phyloP scores from a whole-genome alignment of 352 stramenopile species.

The Phytophthora chlamydospora region DNA sequence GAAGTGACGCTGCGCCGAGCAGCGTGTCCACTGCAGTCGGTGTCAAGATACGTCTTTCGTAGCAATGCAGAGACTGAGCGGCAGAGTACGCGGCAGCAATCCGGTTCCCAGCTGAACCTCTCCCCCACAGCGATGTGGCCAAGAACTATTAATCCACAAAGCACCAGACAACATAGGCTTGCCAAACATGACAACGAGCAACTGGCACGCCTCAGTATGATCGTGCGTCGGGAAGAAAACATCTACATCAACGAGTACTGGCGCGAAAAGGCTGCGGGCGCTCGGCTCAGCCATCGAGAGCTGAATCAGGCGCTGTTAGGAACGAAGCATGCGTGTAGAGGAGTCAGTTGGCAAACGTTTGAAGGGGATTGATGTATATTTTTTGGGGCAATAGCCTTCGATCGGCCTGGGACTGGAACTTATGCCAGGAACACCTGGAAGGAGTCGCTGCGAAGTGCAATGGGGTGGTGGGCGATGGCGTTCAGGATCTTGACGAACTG shows the following conservation, averaged over 20 bases:
- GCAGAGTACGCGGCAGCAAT: conserved; percentile 21
- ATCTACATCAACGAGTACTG: no score
- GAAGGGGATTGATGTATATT: conserved; percentile 4
- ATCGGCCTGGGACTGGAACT: conserved; percentile 12
- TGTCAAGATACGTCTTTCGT: neutral
- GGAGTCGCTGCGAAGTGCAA: conserved; percentile 49
- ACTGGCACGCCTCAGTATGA: neutral
- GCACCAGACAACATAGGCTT: conserved; percentile 14
- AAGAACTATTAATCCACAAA: conserved; percentile 18
- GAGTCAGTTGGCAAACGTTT: neutral
- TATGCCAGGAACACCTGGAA: conserved; percentile 61
- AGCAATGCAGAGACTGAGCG: neutral
- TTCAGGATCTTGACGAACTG: conserved; percentile 75
- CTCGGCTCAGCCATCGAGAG: no score
- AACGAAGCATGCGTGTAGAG: no score
- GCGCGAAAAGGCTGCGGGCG: no score
- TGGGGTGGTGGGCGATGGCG: conserved; percentile 58
- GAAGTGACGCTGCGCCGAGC: conserved; percentile 9
- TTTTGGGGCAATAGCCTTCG: conserved; percentile 8
- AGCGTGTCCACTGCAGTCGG: neutral
- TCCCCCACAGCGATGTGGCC: conserved; percentile 10
- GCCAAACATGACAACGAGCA: conserved; percentile 3
- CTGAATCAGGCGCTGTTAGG: no score
- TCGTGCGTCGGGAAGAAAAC: no score
- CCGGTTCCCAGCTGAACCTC: conserved; percentile 24